Conservation (phyloP, 345 rosid genomes). For the Adansonia digitata region DNA sequence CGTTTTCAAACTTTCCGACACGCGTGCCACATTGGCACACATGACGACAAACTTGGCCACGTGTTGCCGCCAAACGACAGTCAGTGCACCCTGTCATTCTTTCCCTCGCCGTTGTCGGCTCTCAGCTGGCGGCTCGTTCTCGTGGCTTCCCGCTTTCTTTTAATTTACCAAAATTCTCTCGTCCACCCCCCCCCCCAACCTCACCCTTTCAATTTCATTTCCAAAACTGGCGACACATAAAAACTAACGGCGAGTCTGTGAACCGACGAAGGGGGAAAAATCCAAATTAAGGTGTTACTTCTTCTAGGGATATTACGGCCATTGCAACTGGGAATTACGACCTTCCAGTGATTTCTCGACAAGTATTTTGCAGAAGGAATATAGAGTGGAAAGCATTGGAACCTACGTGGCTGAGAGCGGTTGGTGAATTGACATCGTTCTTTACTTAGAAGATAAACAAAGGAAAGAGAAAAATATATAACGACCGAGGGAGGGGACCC, state of each 20-base stretch:
- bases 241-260: no score
- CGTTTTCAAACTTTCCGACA: conserved; percentile 11
- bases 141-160: not conserved
- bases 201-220: no score
- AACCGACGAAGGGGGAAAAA: no score
- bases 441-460: conserved; percentile 88
- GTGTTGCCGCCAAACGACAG: conserved; percentile 8
- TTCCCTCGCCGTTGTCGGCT: not conserved
- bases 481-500: no score
- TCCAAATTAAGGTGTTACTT: no score
- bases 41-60: conserved; percentile 1
- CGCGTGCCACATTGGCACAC: conserved; percentile 21
- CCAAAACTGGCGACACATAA: not conserved
- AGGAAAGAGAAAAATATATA: conserved; percentile 21
- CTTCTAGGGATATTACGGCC: conserved; percentile 14
- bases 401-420: conserved; percentile 29
- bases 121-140: not conserved
- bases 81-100: not conserved
- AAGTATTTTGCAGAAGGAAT: conserved; percentile 30
- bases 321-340: conserved; percentile 11
- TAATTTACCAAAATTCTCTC: not conserved
- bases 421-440: conserved; percentile 39
- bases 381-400: not conserved
- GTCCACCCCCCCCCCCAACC: no score
- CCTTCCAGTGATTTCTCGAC: conserved; percentile 35